A percentile compares a stretch with the other conserved stretches of the same genome.
Evolutionary conservation across 768 basidiomycete genomes (phyloP).

Genomic region (Pulveroboletus frians): DNA sequence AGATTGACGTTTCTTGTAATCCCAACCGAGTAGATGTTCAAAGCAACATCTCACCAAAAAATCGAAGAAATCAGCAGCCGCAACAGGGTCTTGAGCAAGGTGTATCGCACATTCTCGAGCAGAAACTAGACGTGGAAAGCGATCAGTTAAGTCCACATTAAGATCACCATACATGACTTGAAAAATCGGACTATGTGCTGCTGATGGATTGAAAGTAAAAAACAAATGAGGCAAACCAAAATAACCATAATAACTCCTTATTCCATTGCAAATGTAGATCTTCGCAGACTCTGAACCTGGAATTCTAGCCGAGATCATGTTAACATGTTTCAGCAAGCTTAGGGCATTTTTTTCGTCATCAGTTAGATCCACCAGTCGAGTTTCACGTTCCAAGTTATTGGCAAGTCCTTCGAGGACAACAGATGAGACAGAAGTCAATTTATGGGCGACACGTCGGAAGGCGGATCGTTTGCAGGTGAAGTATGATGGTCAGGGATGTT

Average conservation of each 20-base stretch:
- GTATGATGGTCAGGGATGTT: background rate
- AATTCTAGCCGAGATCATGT: too few relatives aligned
- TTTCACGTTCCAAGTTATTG: too few relatives aligned
- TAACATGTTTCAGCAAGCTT: conserved; percentile 24
- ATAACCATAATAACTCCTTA: conserved; percentile 24
- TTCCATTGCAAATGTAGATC: conserved; percentile 17
- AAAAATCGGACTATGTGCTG: conserved; percentile 29
- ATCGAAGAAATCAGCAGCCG: conserved; percentile 32
- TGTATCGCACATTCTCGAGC: conserved; percentile 18
- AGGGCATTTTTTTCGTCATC: conserved; percentile 11
- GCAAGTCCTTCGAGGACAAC: too few relatives aligned
- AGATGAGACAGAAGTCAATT: too few relatives aligned
- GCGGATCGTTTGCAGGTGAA: too few relatives aligned
- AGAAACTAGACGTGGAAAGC: conserved; percentile 19
- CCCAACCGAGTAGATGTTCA: background rate
- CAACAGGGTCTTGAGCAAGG: conserved; percentile 31
- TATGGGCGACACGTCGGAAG: too few relatives aligned
- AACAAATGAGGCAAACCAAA: conserved; percentile 28
- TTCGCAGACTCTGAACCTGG: conserved; percentile 31
- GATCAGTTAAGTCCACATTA: background rate
- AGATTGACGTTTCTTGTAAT: too few relatives aligned
- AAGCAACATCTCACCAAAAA: conserved; percentile 24
- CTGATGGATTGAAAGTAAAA: conserved; percentile 27
- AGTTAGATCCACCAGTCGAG: too few relatives aligned
- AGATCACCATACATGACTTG: conserved; percentile 28